Conservation (phyloP, 1,284 basidiomycete genomes). For the Ganoderma boninense region DNA sequence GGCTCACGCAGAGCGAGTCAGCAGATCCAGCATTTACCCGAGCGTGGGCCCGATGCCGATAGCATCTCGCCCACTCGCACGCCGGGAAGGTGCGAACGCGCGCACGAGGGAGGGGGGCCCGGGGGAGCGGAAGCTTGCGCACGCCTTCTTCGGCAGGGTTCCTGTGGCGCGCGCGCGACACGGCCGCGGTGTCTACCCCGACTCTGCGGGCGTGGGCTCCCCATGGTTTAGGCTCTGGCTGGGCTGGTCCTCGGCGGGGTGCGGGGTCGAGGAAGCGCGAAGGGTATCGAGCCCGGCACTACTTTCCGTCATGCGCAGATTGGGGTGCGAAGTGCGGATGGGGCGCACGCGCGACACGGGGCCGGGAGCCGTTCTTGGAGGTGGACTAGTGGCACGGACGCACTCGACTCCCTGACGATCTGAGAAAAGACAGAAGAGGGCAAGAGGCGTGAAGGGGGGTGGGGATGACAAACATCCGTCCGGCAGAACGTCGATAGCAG, state of each 20-base stretch:
- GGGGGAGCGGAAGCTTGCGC: slow-evolving; percentile 20
- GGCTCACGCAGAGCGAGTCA: slow-evolving; percentile 15
- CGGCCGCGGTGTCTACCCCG: background rate
- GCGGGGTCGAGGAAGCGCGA: slow-evolving; percentile 11
- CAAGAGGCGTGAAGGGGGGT: slow-evolving; percentile 1
- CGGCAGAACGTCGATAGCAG: background rate
- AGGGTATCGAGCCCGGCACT: slow-evolving; percentile 18
- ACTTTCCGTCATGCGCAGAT: slow-evolving; percentile 19
- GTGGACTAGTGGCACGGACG: background rate
- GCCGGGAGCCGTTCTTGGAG: slow-evolving; percentile 19
- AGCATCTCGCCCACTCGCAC: slow-evolving; percentile 14
- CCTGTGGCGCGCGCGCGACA: slow-evolving; percentile 23
- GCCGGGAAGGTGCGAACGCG: background rate
- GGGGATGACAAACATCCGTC: slow-evolving; percentile 5
- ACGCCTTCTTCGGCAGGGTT: slow-evolving; percentile 19
- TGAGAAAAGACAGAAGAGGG: slow-evolving; percentile 16
- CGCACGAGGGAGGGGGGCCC: slow-evolving; percentile 16
- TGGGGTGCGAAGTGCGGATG: slow-evolving; percentile 24
- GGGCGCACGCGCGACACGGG: slow-evolving; percentile 6
- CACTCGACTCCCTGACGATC: slow-evolving; percentile 16
- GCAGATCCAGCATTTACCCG: slow-evolving; percentile 17
- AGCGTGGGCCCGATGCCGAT: slow-evolving; percentile 17
- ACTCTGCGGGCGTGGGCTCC: slow-evolving; percentile 2
- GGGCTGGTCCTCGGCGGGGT: slow-evolving; percentile 16
- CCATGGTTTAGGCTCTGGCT: slow-evolving; percentile 11